phyloP scores from a whole-genome alignment of 352 stramenopile genomes.

The Globisporangium sylvaticum region DNA sequence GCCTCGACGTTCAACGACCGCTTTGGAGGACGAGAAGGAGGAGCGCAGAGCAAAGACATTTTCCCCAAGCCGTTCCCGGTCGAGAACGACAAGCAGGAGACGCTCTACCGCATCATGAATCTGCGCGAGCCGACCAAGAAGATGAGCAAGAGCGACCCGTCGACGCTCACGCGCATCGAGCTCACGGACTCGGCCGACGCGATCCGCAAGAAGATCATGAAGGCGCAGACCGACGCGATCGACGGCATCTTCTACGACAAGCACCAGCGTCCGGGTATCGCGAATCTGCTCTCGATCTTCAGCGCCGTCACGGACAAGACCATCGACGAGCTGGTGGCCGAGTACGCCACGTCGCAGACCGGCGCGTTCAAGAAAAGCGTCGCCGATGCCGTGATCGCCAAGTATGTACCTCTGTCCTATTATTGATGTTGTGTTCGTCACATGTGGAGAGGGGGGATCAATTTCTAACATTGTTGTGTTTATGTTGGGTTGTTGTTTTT shows the following conservation, averaged over 20 bases:
- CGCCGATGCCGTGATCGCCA: constrained; percentile 93
- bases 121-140: constrained; percentile 95
- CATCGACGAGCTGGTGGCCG: constrained; percentile 64
- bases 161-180: constrained; percentile 92
- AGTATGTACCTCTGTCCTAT: constrained; percentile 42
- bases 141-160: constrained; percentile 98
- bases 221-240: constrained; percentile 87
- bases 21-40: constrained; percentile 56
- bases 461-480: constrained; percentile 4
- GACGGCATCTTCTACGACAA: constrained; percentile 88
- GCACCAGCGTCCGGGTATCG: constrained; percentile 89
- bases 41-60: constrained; percentile 21
- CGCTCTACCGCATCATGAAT: constrained; percentile 95
- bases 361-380: constrained; percentile 95
- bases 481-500: neutral
- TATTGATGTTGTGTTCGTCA: constrained; percentile 10
- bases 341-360: constrained; percentile 64
- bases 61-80: constrained; percentile 59
- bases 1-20: constrained; percentile 95
- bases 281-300: constrained; percentile 94
- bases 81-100: constrained; percentile 30
- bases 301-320: constrained; percentile 69
- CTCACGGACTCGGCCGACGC: constrained; percentile 73
- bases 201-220: constrained; percentile 85
- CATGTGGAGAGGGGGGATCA: neutral